phyloP scores from a whole-genome alignment of 2,329 filamentous ascomycete species.

The Sporothrix brasiliensis region DNA sequence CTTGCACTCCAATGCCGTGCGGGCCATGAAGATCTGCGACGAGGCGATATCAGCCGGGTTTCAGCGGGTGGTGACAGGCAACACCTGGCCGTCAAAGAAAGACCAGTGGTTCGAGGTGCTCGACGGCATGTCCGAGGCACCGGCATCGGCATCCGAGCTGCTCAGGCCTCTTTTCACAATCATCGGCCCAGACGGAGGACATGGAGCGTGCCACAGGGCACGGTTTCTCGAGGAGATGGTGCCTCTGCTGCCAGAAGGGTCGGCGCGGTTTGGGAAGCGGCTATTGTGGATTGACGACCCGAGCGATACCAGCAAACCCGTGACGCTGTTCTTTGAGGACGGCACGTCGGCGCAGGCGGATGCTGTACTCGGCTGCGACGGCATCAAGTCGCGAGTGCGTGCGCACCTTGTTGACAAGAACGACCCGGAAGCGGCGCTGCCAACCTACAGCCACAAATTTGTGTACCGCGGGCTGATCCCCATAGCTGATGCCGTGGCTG shows the following conservation, averaged over 20 bases:
- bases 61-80: constrained; percentile 39
- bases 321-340: constrained; percentile 38
- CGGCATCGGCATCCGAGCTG: background rate
- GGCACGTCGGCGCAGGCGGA: constrained; percentile 40
- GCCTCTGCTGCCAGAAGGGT: constrained; percentile 36
- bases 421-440: constrained; percentile 47
- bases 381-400: constrained; percentile 60
- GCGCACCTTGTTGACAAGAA: constrained; percentile 55
- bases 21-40: constrained; percentile 42
- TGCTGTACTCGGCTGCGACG: constrained; percentile 59
- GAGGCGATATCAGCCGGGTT: constrained; percentile 40
- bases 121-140: constrained; percentile 32
- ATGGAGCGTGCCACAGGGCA: constrained; percentile 38
- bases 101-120: constrained; percentile 40
- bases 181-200: constrained; percentile 32
- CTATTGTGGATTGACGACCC: constrained; percentile 39
- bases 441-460: constrained; percentile 57
- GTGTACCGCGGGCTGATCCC: constrained; percentile 55
- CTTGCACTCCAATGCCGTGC: constrained; percentile 44
- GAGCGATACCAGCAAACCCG: constrained; percentile 23
- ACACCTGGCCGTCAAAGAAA: constrained; percentile 36
- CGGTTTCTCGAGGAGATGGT: constrained; percentile 40
- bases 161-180: constrained; percentile 36
- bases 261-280: constrained; percentile 40
- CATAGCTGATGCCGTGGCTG: constrained; percentile 57